Base-by-base conservation (phyloP, 2,329 filamentous ascomycete species). In the Claviceps maximensis region DNA sequence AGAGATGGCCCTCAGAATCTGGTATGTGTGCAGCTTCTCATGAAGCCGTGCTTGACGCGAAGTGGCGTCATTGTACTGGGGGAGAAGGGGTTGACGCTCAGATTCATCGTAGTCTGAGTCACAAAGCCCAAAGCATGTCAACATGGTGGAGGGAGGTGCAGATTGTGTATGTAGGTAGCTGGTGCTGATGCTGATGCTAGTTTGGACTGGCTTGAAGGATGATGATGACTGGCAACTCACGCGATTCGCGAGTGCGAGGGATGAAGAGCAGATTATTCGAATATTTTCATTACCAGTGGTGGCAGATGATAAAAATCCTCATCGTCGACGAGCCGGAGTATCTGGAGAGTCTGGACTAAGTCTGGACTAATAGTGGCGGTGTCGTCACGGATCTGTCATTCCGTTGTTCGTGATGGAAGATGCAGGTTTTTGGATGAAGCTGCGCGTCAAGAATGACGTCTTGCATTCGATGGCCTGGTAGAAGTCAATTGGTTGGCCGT, bases 21-120 rank as follows among this genome's bases (percentile, higher is more conserved):
- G 89, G 65, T 95, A 96, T 27, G 84, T 84, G 70, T 95, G 91
- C 56, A 97, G 78, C 74, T 95, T 96, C 67, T 91, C 83, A 63
- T 91, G 87, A 54, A 95, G 77, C 61, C 82, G 76, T 48, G 82
- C 77, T 75, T 95, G 87, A 52, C 90, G 72, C 33, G 75, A 71
- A 1, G 90, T 95, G 62, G 93, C 87, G 67, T 94, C 85, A 61
- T 82, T 75, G 74, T 93, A 93, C 61, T 83, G 84, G 54, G 89
- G 87, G 49, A 95, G 81, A 53, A 95, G 76, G 57, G 89, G 89
- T 62, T 89, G 75, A 51, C 81, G 84, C 63, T 91, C 87, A 21
- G 45, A 38, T 52, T 73, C 75, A 60, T 73, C 70, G 55, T 59
- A 55, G 49, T 59, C 56, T 33, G 67, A 65, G 61, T 74, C 75